A percentile compares a stretch with the other conserved stretches of the same genome.
Conservation (phyloP, 305 asterid species). For the Fraxinus baroniana region DNA sequence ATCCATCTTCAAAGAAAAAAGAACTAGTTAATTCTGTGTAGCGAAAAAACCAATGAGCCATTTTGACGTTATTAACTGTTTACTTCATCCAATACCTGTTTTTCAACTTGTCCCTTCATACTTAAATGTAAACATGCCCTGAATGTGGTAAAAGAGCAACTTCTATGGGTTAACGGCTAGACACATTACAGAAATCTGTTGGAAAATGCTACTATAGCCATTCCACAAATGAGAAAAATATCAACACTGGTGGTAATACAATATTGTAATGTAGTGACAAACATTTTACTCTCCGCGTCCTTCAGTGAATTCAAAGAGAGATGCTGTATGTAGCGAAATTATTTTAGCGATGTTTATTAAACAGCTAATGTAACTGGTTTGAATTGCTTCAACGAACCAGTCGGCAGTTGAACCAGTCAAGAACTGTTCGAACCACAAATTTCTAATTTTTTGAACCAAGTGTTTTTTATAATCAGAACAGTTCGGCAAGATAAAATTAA, state of each 20-base stretch:
- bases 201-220: not conserved
- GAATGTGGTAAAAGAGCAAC: not conserved
- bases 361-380: not conserved
- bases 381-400: not conserved
- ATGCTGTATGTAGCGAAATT: not conserved
- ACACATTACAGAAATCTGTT: not conserved
- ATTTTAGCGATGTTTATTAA: not conserved
- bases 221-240: not conserved
- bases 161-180: not conserved
- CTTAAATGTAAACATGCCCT: not conserved
- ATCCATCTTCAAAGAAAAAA: not conserved
- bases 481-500: not conserved
- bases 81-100: not conserved
- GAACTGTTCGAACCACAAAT: not conserved
- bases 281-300: not conserved
- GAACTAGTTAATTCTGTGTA: not conserved
- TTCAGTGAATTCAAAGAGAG: not conserved
- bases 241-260: not conserved
- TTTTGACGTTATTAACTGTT: not conserved
- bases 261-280: not conserved
- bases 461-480: not conserved
- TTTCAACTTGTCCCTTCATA: not conserved
- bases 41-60: not conserved
- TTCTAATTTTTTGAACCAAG: not conserved
- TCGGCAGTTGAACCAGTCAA: not conserved